Evolutionary conservation across 805 yeast species (phyloP).

Genomic region (Myxozyma sirexii): DNA sequence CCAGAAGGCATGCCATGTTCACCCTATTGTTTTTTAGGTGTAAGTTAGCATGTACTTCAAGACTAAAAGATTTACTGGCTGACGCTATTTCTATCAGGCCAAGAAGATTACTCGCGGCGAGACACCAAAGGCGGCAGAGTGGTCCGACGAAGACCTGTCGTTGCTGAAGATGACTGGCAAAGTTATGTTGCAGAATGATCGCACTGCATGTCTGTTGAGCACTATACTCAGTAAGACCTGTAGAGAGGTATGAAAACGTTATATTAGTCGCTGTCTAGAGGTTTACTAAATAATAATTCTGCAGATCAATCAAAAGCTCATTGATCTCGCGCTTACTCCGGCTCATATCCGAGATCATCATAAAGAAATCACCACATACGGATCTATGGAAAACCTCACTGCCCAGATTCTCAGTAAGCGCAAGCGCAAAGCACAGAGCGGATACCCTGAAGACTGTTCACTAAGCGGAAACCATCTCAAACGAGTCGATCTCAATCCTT

Average conservation of each 20-base stretch:
- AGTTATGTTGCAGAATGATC: slow-evolving; percentile 19
- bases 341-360: background rate
- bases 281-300: background rate
- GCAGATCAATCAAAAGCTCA: slow-evolving; percentile 18
- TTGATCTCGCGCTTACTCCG: slow-evolving; percentile 14
- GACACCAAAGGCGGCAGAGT: background rate
- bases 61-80: background rate
- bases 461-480: slow-evolving; percentile 28
- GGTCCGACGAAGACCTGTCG: slow-evolving; percentile 28
- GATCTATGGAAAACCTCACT: background rate
- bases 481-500: slow-evolving; percentile 29
- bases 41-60: background rate
- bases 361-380: background rate
- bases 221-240: slow-evolving; percentile 23
- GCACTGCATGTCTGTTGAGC: slow-evolving; percentile 23
- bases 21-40: slow-evolving; percentile 15
- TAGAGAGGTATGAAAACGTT: slow-evolving; percentile 13
- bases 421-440: slow-evolving; percentile 26
- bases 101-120: background rate
- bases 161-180: slow-evolving; percentile 26
- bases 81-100: background rate
- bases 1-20: slow-evolving; percentile 26
- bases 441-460: slow-evolving; percentile 31
- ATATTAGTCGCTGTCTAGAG: background rate
- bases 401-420: slow-evolving; percentile 15